Evolutionary conservation across 176 grass and related monocot genomes (phyloP).

Genomic region (Oryza australiensis): DNA sequence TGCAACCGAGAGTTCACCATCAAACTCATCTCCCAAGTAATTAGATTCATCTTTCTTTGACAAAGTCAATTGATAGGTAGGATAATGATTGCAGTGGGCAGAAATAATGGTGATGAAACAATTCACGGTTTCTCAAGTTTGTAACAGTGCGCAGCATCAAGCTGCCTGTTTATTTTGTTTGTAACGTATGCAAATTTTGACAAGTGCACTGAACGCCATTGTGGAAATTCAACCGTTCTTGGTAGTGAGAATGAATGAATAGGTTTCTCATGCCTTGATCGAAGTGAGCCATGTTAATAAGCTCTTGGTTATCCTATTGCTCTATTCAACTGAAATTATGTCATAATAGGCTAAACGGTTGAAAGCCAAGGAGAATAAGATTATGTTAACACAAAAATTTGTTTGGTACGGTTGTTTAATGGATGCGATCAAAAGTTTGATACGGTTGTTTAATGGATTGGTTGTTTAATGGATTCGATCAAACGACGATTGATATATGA

Average conservation of each 20-base stretch:
- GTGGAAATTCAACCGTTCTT: slow-evolving; percentile 33
- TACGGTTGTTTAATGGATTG: too few relatives aligned
- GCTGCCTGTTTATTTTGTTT: slow-evolving; percentile 21
- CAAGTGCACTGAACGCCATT: not conserved
- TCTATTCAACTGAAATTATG: not conserved
- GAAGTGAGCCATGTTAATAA: not conserved
- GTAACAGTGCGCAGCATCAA: slow-evolving; percentile 6
- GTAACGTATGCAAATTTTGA: slow-evolving; percentile 48
- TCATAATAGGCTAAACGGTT: not conserved
- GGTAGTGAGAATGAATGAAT: slow-evolving; percentile 7
- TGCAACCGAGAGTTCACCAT: slow-evolving; percentile 31
- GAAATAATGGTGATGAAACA: slow-evolving; percentile 34
- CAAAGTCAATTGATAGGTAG: slow-evolving; percentile 8
- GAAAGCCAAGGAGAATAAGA: too few relatives aligned
- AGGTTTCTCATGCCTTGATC: not conserved
- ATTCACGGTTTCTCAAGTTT: slow-evolving; percentile 32
- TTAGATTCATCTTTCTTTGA: slow-evolving; percentile 30
- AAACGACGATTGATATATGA: too few relatives aligned
- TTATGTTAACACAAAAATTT: too few relatives aligned
- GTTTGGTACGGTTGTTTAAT: too few relatives aligned
- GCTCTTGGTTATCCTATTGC: not conserved
- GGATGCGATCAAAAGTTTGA: too few relatives aligned
- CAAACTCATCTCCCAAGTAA: slow-evolving; percentile 29
- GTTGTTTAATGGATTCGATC: too few relatives aligned
- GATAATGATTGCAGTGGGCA: slow-evolving; percentile 17